Conservation (phyloP, 768 basidiomycete species). For the Trametopsis cervina region DNA sequence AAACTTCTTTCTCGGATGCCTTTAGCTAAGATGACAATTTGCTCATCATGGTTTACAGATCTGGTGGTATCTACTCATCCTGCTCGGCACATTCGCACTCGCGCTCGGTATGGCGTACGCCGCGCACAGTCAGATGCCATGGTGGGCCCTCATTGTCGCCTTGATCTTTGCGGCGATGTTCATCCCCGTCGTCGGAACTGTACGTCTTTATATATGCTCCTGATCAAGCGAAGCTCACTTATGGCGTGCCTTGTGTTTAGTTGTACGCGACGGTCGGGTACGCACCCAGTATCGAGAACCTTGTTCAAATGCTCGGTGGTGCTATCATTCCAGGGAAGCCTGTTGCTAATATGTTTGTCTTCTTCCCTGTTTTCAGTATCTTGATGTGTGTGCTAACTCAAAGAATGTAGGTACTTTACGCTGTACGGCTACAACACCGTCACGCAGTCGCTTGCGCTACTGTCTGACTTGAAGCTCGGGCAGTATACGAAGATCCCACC, state of each 20-base stretch:
- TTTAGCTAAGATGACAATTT: too few species aligned
- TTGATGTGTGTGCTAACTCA: background rate
- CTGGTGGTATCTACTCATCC: slow-evolving; percentile 41
- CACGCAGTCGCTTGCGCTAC: slow-evolving; percentile 38
- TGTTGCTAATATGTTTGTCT: slow-evolving; percentile 44
- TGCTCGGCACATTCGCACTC: slow-evolving; percentile 36
- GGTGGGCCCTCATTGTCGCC: slow-evolving; percentile 44
- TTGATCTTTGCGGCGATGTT: slow-evolving; percentile 43
- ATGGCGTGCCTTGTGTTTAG: slow-evolving; percentile 17
- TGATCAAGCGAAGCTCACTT: background rate
- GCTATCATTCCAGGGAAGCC: slow-evolving; percentile 40
- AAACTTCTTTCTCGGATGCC: background rate
- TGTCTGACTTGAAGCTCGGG: slow-evolving; percentile 52
- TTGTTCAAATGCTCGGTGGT: slow-evolving; percentile 45
- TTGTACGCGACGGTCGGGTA: slow-evolving; percentile 20
- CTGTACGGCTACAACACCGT: slow-evolving; percentile 36
- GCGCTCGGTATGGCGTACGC: slow-evolving; percentile 48
- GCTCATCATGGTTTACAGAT: background rate
- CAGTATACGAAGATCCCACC: slow-evolving; percentile 55
- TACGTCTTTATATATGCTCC: slow-evolving; percentile 33
- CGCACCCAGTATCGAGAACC: slow-evolving; percentile 15
- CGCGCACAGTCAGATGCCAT: slow-evolving; percentile 44
- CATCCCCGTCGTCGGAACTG: slow-evolving; percentile 48
- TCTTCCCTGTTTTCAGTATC: slow-evolving; percentile 6
- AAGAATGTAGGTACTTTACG: background rate